Evolutionary conservation across 306 rosid species (phyloP), one percentile per base, ranked within the genome.

Genomic region (Biancaea sappan): DNA sequence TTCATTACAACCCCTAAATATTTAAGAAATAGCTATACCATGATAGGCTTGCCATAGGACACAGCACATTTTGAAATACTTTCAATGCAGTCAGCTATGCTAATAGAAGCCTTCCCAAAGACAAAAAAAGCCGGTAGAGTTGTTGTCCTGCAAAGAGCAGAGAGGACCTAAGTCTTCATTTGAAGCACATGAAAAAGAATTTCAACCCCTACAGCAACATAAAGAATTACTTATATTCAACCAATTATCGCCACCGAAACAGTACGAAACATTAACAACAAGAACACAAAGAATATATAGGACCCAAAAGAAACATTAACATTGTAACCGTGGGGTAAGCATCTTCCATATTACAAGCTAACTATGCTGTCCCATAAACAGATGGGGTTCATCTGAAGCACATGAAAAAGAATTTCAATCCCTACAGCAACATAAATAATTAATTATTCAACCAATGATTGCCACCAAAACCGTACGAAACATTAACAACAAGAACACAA

Each of bases 101-200:
- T 76, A 43, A 94, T 72, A 63, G 94, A 74, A 82, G 97, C 84
- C 83, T 86, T 89, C 64, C 98, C 97, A 46, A 91, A 86, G 54
- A 91, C 97, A 81, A 78, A 89, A 70, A 84, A 80, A 3, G 94
- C 92, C 3, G 97, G 97, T 62, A 91, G 85, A 77, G 73, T 83
- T 15, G 94, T 85, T 2, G 96, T 91, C 89, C 98, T 93, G 89
- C 80, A 77, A 15, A 53, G 57, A 71, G 47, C 69, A 83, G 62
- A 67, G 50, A 56, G 25, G 46, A 62, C 40, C 34, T 11, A 83
- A 40, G 40, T 63, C 26, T 34, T 79, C 9, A 85, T 32, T 21
- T 13, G 59, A 44, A 58, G 63, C 73, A 57, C 56, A 5, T 46
- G 32, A 71, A 63, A 46, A 16, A 51, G 16, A 54, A 71, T 60